A percentile compares a stretch with the other conserved stretches of the same genome.
Evolutionary conservation across 805 yeast genomes (phyloP).

Genomic region (Teunomyces panamensis): DNA sequence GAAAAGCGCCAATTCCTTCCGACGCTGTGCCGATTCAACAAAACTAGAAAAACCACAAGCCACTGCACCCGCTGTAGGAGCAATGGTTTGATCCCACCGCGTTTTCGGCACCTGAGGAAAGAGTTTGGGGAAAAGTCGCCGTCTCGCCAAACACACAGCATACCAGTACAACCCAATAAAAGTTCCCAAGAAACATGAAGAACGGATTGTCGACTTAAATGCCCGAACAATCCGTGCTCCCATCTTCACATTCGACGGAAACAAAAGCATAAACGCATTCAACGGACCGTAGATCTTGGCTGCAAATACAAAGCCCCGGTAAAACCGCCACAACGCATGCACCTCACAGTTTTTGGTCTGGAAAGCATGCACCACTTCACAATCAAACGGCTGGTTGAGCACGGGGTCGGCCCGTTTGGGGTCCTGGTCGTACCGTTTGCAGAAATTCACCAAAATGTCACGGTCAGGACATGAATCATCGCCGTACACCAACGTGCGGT

Average conservation of each 20-base stretch:
- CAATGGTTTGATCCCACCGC: constrained; percentile 37
- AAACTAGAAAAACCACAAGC: constrained; percentile 42
- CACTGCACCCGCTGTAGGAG: constrained; percentile 39
- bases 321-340: constrained; percentile 46
- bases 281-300: constrained; percentile 40
- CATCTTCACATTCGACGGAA: constrained; percentile 18
- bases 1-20: constrained; percentile 48
- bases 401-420: constrained; percentile 27
- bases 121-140: constrained; percentile 36
- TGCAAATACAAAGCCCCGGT: constrained; percentile 41
- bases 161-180: constrained; percentile 47
- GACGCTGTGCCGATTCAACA: constrained; percentile 37
- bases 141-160: constrained; percentile 43
- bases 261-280: constrained; percentile 27
- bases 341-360: constrained; percentile 39
- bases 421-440: constrained; percentile 32
- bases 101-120: constrained; percentile 34
- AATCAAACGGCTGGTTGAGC: constrained; percentile 32
- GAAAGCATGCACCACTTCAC: constrained; percentile 42
- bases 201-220: constrained; percentile 29
- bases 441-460: constrained; percentile 29
- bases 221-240: constrained; percentile 17
- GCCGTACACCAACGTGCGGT: constrained; percentile 35
- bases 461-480: constrained; percentile 19
- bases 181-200: constrained; percentile 42